These are phyloP conservation scores for Podaxis pistillaris DNA, from an alignment of 768 basidiomycete species.

Conservation along the genomic window DNA sequence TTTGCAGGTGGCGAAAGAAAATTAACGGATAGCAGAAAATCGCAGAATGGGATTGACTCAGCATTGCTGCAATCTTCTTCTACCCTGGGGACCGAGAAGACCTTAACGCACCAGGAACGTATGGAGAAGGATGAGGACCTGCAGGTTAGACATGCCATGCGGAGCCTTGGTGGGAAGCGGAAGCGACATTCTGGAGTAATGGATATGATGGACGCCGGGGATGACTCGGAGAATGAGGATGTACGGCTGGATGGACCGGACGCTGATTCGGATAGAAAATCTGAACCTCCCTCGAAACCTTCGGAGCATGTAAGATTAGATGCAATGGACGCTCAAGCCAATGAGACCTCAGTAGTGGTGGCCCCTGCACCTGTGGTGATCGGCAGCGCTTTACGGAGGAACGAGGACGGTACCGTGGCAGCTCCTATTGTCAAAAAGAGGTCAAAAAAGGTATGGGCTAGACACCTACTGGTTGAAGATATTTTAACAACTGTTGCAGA, in stretches of 20 bases:
- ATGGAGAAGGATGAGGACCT: slow-evolving; percentile 60
- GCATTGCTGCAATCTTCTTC: slow-evolving; percentile 75
- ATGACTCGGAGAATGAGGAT: slow-evolving; percentile 27
- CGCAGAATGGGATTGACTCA: slow-evolving; percentile 34
- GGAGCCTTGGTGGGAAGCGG: slow-evolving; percentile 46
- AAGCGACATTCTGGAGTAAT: slow-evolving; percentile 44
- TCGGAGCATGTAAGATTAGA: slow-evolving; percentile 9
- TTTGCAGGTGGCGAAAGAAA: neutral
- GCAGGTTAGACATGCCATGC: slow-evolving; percentile 50
- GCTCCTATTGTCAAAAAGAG: slow-evolving; percentile 50
- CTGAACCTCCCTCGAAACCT: slow-evolving; percentile 9
- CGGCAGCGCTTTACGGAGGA: slow-evolving; percentile 66
- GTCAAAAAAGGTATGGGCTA: slow-evolving; percentile 25
- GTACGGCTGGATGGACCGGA: slow-evolving; percentile 21
- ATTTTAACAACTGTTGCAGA: slow-evolving; percentile 28
- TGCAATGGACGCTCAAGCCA: slow-evolving; percentile 9
- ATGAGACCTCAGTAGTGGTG: slow-evolving; percentile 19
- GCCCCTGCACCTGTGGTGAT: slow-evolving; percentile 29
- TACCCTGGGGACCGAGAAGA: slow-evolving; percentile 76
- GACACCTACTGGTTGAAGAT: neutral
- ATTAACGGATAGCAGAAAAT: slow-evolving; percentile 11
- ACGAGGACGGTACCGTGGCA: slow-evolving; percentile 58
- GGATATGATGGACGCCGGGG: slow-evolving; percentile 33
- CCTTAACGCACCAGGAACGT: slow-evolving; percentile 56
- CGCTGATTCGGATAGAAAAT: slow-evolving; percentile 2